Conservation (phyloP, 257 asterid genomes). For the Solanum dulcamara region DNA sequence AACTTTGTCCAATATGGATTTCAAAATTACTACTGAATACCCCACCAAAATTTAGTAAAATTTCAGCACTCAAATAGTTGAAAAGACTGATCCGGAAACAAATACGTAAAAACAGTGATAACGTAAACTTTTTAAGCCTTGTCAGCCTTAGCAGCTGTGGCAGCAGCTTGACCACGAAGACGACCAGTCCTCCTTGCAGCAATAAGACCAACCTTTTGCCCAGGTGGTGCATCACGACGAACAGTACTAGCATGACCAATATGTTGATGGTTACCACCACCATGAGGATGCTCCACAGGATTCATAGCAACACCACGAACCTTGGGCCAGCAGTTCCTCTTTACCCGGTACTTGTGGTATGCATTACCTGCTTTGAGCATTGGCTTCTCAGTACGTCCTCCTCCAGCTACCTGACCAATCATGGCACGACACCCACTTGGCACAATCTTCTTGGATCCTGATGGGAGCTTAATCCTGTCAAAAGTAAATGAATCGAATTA, state of each 20-base stretch:
- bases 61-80: neutral
- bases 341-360: slow-evolving; percentile 61
- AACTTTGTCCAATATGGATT: neutral
- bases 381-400: slow-evolving; percentile 78
- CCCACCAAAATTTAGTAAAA: slow-evolving; percentile 21
- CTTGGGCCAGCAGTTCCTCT: slow-evolving; percentile 75
- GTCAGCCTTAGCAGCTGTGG: slow-evolving; percentile 57
- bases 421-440: slow-evolving; percentile 77
- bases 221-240: slow-evolving; percentile 80
- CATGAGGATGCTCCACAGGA: slow-evolving; percentile 79
- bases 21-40: neutral
- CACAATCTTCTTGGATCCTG: slow-evolving; percentile 72
- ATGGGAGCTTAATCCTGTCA: slow-evolving; percentile 61
- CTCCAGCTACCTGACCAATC: slow-evolving; percentile 85
- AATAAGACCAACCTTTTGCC: slow-evolving; percentile 78
- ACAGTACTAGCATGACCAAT: slow-evolving; percentile 80
- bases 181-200: slow-evolving; percentile 84
- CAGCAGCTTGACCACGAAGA: slow-evolving; percentile 71
- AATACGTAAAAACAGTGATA: neutral
- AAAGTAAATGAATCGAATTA: neutral
- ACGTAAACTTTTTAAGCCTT: slow-evolving; percentile 15
- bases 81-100: slow-evolving; percentile 1
- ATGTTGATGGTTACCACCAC: slow-evolving; percentile 89
- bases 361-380: slow-evolving; percentile 73
- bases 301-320: slow-evolving; percentile 94